These are phyloP conservation scores for Aspergillus nomiae DNA, from an alignment of 2,329 filamentous ascomycete species.

Conservation along the genomic window DNA sequence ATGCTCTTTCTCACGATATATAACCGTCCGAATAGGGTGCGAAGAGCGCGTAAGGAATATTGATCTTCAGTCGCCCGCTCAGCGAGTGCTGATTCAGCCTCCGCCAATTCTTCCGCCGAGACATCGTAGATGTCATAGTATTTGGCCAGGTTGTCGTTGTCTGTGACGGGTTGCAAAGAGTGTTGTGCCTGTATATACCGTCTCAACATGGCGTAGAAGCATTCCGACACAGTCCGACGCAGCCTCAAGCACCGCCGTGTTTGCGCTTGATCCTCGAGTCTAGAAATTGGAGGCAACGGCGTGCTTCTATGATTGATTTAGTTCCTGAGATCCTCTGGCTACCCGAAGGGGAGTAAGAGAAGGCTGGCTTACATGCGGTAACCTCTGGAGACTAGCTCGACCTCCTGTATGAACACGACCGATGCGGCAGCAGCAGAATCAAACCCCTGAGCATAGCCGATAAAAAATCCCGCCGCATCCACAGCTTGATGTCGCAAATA, in stretches of 20 bases:
- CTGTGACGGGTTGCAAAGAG: constrained; percentile 70
- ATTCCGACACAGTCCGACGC: constrained; percentile 71
- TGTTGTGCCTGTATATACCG: constrained; percentile 71
- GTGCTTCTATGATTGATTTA: constrained; percentile 64
- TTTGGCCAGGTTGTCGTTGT: constrained; percentile 81
- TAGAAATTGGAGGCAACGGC: constrained; percentile 86
- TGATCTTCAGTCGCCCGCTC: constrained; percentile 71
- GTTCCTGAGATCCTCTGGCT: constrained; percentile 17
- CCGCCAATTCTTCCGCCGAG: constrained; percentile 70
- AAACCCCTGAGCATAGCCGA: constrained; percentile 75
- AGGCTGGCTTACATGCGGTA: constrained; percentile 70
- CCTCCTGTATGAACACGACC: constrained; percentile 83
- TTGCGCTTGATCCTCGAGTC: constrained; percentile 81
- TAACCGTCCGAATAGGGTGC: constrained; percentile 77
- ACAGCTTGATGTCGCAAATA: constrained; percentile 75
- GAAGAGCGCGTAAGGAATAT: constrained; percentile 77
- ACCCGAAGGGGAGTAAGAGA: not conserved
- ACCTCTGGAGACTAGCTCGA: constrained; percentile 90
- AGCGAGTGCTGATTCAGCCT: constrained; percentile 66
- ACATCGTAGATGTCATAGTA: constrained; percentile 91
- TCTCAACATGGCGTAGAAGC: constrained; percentile 69
- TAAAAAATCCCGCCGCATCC: constrained; percentile 67
- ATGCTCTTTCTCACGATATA: constrained; percentile 81
- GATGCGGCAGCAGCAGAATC: constrained; percentile 76
- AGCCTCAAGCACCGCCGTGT: constrained; percentile 77